Evolutionary conservation across 352 stramenopile species (phyloP).

Genomic region (Phytophthora sansomeana): DNA sequence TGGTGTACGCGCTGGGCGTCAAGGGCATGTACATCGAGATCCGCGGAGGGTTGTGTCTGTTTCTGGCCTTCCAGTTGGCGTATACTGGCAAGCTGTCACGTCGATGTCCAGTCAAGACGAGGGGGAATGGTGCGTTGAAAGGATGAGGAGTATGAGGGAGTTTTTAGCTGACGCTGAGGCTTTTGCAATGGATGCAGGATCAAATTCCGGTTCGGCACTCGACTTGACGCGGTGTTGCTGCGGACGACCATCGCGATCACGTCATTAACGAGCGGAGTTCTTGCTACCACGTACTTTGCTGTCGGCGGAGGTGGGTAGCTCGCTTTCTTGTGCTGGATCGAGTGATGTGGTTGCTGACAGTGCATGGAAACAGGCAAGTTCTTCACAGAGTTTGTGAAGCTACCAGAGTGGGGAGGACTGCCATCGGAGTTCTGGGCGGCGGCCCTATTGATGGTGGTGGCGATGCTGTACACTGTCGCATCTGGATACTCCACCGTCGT

Average conservation of each 20-base stretch:
- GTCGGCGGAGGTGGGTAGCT: conserved; percentile 60
- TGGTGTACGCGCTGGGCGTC: conserved; percentile 83
- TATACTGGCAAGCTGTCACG: conserved; percentile 84
- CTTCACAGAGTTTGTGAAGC: conserved; percentile 74
- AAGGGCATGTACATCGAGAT: conserved; percentile 90
- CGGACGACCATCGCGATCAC: conserved; percentile 76
- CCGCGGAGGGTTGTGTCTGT: conserved; percentile 77
- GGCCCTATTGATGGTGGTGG: conserved; percentile 67
- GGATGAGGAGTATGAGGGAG: background rate
- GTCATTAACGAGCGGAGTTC: conserved; percentile 68
- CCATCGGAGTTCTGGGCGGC: conserved; percentile 80
- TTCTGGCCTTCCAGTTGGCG: conserved; percentile 81
- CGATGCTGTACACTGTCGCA: conserved; percentile 76
- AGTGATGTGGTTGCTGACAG: background rate
- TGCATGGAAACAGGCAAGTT: conserved; percentile 60
- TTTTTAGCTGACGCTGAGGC: background rate
- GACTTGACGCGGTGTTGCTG: conserved; percentile 58
- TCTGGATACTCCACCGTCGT: conserved; percentile 80
- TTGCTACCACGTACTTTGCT: conserved; percentile 82
- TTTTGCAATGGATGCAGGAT: conserved; percentile 50
- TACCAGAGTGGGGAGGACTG: conserved; percentile 64
- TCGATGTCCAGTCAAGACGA: conserved; percentile 78
- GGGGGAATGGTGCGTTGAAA: conserved; percentile 80
- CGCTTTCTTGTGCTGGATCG: background rate
- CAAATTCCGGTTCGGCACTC: conserved; percentile 79